Percentiles rank a stretch among this genome's conserved stretches.
Conservation (phyloP, 768 basidiomycete species). For the Pisolithus orientalis region DNA sequence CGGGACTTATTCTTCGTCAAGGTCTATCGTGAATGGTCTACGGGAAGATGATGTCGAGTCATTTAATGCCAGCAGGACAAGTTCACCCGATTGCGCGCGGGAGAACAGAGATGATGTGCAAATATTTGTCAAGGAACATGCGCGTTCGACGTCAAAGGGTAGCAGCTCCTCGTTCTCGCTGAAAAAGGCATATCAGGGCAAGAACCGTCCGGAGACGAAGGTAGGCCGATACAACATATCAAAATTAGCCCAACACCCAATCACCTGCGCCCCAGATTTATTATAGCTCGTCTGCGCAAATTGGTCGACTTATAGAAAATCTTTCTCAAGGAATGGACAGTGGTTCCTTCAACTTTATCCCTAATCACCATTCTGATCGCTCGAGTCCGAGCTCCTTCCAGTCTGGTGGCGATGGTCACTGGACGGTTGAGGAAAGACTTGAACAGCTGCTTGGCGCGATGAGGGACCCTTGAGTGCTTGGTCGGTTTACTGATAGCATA, state of each 20-base stretch:
- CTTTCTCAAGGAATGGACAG: slow-evolving; percentile 78
- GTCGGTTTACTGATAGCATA: slow-evolving; percentile 17
- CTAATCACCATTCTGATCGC: slow-evolving; percentile 39
- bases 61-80: slow-evolving; percentile 57
- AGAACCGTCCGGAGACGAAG: slow-evolving; percentile 77
- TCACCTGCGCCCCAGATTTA: slow-evolving; percentile 20
- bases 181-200: slow-evolving; percentile 49
- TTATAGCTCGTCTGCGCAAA: slow-evolving; percentile 59
- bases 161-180: slow-evolving; percentile 56
- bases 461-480: slow-evolving; percentile 22
- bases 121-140: slow-evolving; percentile 73
- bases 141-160: slow-evolving; percentile 57
- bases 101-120: slow-evolving; percentile 51
- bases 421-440: slow-evolving; percentile 71
- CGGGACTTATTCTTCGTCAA: slow-evolving; percentile 5
- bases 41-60: slow-evolving; percentile 73
- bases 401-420: slow-evolving; percentile 55
- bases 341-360: slow-evolving; percentile 75
- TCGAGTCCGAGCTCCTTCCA: slow-evolving; percentile 57
- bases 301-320: slow-evolving; percentile 77
- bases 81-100: slow-evolving; percentile 70
- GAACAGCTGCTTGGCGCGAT: slow-evolving; percentile 60
- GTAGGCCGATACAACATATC: slow-evolving; percentile 34
- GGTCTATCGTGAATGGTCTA: slow-evolving; percentile 81
- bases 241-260: slow-evolving; percentile 2